These are phyloP conservation scores for Ophiostoma angusticollis DNA, from an alignment of 2,329 filamentous ascomycete genomes.

Conservation along the genomic window DNA sequence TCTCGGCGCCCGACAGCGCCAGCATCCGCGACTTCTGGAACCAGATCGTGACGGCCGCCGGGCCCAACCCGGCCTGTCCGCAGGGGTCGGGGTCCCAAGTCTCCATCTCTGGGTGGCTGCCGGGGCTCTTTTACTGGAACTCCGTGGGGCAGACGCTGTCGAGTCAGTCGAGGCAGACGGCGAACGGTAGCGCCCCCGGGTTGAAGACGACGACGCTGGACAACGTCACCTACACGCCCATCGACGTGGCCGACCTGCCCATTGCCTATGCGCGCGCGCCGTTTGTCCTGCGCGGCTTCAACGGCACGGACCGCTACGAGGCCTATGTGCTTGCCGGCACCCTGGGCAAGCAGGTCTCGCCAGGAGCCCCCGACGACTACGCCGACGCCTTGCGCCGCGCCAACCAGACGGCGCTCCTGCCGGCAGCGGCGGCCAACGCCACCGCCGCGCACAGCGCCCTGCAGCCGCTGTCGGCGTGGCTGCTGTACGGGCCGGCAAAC, in stretches of 20 bases:
- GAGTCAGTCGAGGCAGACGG: background rate
- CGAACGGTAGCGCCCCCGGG: conserved; percentile 6
- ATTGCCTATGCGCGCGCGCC: conserved; percentile 29
- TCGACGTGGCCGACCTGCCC: conserved; percentile 19
- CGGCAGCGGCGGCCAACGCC: conserved; percentile 5
- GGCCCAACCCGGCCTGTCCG: background rate
- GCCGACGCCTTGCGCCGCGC: conserved; percentile 22
- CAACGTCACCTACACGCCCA: conserved; percentile 18
- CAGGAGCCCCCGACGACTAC: conserved; percentile 16
- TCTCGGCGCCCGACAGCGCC: conserved; percentile 24
- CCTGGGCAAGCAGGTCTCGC: conserved; percentile 17
- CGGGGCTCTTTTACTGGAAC: conserved; percentile 34
- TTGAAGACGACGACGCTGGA: too few relatives aligned
- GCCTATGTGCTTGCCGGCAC: conserved; percentile 27
- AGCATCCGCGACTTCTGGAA: conserved; percentile 30
- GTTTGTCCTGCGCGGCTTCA: conserved; percentile 25
- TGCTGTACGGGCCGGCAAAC: conserved; percentile 26
- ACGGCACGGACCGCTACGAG: conserved; percentile 16
- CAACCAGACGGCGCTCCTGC: conserved; percentile 4
- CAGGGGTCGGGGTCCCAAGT: conserved; percentile 8
- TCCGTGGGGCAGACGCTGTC: conserved; percentile 20
- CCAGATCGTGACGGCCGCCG: conserved; percentile 24
- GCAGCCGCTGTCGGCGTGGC: conserved; percentile 27
- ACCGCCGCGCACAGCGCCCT: conserved; percentile 17
- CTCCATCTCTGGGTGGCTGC: conserved; percentile 34